These are phyloP conservation scores for Xylariaceae sp. DNA, from an alignment of 2,329 filamentous ascomycete species.

Conservation along the genomic window DNA sequence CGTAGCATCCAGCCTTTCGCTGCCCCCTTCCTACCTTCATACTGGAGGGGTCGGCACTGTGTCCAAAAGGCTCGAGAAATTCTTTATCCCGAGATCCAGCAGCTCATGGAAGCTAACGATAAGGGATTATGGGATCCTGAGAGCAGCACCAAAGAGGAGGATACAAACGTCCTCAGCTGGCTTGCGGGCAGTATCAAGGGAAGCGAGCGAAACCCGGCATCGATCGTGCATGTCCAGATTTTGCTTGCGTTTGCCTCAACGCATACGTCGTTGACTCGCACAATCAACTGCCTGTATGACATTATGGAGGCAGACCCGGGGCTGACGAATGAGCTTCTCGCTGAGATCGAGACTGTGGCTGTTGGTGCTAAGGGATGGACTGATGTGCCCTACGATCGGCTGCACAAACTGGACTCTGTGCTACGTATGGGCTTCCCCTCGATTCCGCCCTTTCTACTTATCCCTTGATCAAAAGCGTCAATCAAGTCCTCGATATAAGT, in stretches of 20 bases:
- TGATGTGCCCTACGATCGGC: slow-evolving; percentile 7
- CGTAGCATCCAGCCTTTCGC: slow-evolving; percentile 5
- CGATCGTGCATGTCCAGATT: slow-evolving; percentile 5
- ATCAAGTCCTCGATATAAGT: too few species aligned
- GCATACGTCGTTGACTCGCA: slow-evolving; percentile 10
- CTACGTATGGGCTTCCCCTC: background rate
- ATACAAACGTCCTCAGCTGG: slow-evolving; percentile 13
- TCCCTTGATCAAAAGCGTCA: too few species aligned
- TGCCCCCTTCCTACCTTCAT: slow-evolving; percentile 11
- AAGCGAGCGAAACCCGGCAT: slow-evolving; percentile 1
- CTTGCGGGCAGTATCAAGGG: slow-evolving; percentile 2
- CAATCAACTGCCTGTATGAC: slow-evolving; percentile 11
- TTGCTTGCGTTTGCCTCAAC: slow-evolving; percentile 11
- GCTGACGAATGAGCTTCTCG: slow-evolving; percentile 1
- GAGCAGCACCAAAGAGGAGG: slow-evolving; percentile 2
- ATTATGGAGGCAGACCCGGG: slow-evolving; percentile 1
- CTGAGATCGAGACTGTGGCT: slow-evolving; percentile 9
- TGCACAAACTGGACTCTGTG: slow-evolving; percentile 5
- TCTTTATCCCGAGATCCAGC: slow-evolving; percentile 6
- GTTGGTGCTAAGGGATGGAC: slow-evolving; percentile 1
- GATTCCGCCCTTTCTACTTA: too few species aligned
- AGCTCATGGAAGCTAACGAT: slow-evolving; percentile 8
- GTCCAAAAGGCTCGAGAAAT: slow-evolving; percentile 1
- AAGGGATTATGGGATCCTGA: slow-evolving; percentile 1
- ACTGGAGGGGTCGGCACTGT: slow-evolving; percentile 8